These are phyloP conservation scores for Kwoniella botswanensis DNA, from an alignment of 768 basidiomycete genomes.

Conservation along the genomic window DNA sequence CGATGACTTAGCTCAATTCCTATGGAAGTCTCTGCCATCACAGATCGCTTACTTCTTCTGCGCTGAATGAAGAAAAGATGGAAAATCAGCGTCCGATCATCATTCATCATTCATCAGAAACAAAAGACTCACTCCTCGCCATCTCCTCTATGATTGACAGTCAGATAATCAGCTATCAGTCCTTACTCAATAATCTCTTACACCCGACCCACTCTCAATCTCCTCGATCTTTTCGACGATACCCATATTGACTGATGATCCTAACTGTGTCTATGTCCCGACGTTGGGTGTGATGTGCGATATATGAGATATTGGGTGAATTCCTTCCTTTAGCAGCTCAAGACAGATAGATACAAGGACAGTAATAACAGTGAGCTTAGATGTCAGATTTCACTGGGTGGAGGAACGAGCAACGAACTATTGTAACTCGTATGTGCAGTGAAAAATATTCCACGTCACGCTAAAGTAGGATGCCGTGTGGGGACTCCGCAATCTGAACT, in stretches of 20 bases:
- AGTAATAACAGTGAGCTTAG: no score
- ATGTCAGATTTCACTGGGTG: no score
- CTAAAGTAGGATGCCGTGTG: no score
- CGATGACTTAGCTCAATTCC: constrained; percentile 8
- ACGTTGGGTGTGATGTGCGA: not conserved
- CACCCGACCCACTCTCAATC: constrained; percentile 78
- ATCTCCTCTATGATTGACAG: constrained; percentile 77
- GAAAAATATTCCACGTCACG: no score
- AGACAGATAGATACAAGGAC: no score
- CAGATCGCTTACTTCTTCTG: constrained; percentile 87
- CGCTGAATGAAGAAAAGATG: constrained; percentile 61
- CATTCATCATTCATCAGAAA: no score
- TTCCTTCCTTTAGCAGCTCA: no score
- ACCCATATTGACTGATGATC: constrained; percentile 70
- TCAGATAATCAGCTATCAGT: not conserved
- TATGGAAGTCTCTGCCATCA: not conserved
- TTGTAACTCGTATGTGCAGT: no score
- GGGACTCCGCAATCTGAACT: no score
- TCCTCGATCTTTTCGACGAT: constrained; percentile 97
- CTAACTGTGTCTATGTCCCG: not conserved
- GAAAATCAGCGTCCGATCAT: not conserved
- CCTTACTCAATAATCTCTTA: not conserved
- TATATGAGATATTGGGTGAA: no score
- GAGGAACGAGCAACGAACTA: no score
- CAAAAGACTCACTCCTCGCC: constrained; percentile 73